Evolutionary conservation across 164 flowering plant species (phyloP).

Genomic region (Pachysandra terminalis): DNA sequence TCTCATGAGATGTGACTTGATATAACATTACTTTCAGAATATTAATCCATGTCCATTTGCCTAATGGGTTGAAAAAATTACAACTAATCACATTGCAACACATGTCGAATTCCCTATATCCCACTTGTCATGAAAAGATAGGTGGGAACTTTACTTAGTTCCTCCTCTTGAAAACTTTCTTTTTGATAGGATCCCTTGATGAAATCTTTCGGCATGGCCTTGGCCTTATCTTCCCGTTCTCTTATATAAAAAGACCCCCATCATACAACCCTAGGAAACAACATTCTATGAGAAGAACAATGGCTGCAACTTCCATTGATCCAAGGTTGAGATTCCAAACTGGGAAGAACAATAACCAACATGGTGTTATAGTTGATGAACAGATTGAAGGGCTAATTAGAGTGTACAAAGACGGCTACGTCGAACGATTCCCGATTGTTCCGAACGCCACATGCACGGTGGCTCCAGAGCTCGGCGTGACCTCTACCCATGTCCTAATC

Average conservation of each 20-base stretch:
- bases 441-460: conserved; percentile 29
- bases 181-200: conserved; percentile 5
- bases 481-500: conserved; percentile 40
- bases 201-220: conserved; percentile 10
- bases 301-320: conserved; percentile 38
- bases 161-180: too few relatives aligned
- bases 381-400: conserved; percentile 48
- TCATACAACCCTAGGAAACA: neutral
- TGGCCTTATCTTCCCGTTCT: neutral
- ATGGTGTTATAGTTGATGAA: conserved; percentile 34
- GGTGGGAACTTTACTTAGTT: too few relatives aligned
- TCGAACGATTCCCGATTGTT: conserved; percentile 49
- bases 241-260: conserved; percentile 9
- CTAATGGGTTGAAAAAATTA: too few relatives aligned
- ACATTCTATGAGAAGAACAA: conserved; percentile 23
- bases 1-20: too few relatives aligned
- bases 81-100: too few relatives aligned
- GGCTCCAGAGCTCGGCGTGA: conserved; percentile 31
- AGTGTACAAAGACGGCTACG: conserved; percentile 55
- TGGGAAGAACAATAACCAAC: conserved; percentile 19
- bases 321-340: conserved; percentile 21
- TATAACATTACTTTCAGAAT: too few relatives aligned
- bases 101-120: too few relatives aligned
- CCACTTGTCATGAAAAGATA: too few relatives aligned
- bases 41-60: too few relatives aligned